These are phyloP conservation scores for Taphrina communis DNA, from an alignment of 1,139 yeast genomes.

Conservation along the genomic window DNA sequence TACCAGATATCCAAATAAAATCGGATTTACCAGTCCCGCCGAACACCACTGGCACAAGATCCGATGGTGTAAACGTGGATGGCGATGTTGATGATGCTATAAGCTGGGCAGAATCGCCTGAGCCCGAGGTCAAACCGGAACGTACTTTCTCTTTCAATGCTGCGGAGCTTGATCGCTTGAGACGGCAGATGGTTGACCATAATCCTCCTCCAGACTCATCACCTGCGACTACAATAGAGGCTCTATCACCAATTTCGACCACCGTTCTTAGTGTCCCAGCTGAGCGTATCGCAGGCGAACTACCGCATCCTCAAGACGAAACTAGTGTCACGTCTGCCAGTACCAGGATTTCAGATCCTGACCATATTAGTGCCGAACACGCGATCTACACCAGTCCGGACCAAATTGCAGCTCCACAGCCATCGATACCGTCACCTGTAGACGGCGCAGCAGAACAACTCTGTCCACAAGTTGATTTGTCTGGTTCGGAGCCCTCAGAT, in stretches of 20 bases:
- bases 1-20: not conserved
- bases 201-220: constrained; percentile 31
- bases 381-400: too few species aligned
- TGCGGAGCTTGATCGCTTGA: not conserved
- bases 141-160: not conserved
- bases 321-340: too few species aligned
- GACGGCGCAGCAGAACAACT: too few species aligned
- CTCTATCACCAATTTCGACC: not conserved
- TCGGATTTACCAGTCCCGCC: not conserved
- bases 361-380: too few species aligned
- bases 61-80: not conserved
- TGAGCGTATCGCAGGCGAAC: not conserved
- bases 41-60: not conserved
- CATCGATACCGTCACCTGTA: too few species aligned
- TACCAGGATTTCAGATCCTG: too few species aligned
- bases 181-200: constrained; percentile 8
- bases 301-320: too few species aligned
- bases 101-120: constrained; percentile 21
- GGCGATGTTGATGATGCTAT: constrained; percentile 3
- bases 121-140: not conserved
- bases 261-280: not conserved
- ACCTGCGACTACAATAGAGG: not conserved
- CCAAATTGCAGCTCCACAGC: too few species aligned
- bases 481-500: too few species aligned
- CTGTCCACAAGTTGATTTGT: too few species aligned